A percentile compares a stretch with the other conserved stretches of the same genome.
Evolutionary conservation across 768 basidiomycete genomes (phyloP).

Genomic region (Strobilomyces dryophilus): DNA sequence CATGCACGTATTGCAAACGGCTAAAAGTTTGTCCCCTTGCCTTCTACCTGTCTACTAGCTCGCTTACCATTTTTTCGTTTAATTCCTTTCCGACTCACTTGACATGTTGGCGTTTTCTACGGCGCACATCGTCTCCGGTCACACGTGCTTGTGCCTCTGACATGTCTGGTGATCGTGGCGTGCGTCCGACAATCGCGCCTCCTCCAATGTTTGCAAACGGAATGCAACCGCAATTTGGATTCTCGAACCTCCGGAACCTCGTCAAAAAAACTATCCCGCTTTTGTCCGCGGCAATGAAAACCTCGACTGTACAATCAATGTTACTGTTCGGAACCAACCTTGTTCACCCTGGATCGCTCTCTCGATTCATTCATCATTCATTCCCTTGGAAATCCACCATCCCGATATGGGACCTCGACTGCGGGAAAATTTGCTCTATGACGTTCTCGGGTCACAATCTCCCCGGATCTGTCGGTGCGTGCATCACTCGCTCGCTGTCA

Average conservation of each 20-base stretch:
- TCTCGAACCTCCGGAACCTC: constrained; percentile 27
- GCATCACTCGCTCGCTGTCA: constrained; percentile 1
- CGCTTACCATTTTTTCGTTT: constrained; percentile 18
- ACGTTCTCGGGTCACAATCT: constrained; percentile 1
- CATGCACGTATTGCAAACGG: constrained; percentile 83
- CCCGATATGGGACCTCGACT: constrained; percentile 8
- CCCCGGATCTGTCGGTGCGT: background rate
- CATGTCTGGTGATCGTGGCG: constrained; percentile 9
- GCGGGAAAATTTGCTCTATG: constrained; percentile 5
- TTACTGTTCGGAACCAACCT: constrained; percentile 11
- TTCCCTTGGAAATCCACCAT: constrained; percentile 5
- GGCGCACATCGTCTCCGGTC: constrained; percentile 20
- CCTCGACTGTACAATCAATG: background rate
- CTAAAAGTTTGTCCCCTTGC: constrained; percentile 60
- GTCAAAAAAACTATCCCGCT: constrained; percentile 8
- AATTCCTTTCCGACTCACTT: constrained; percentile 12
- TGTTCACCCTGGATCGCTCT: background rate
- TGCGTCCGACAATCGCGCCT: background rate
- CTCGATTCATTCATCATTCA: constrained; percentile 1
- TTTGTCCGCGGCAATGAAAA: constrained; percentile 1
- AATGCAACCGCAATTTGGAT: constrained; percentile 22
- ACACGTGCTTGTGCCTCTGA: constrained; percentile 8
- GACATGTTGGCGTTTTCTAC: constrained; percentile 2
- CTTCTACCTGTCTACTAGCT: constrained; percentile 2
- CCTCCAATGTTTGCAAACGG: constrained; percentile 6